Evolutionary conservation across 148 eudicot genomes (phyloP).

Genomic region (Fallopia convolvulus): DNA sequence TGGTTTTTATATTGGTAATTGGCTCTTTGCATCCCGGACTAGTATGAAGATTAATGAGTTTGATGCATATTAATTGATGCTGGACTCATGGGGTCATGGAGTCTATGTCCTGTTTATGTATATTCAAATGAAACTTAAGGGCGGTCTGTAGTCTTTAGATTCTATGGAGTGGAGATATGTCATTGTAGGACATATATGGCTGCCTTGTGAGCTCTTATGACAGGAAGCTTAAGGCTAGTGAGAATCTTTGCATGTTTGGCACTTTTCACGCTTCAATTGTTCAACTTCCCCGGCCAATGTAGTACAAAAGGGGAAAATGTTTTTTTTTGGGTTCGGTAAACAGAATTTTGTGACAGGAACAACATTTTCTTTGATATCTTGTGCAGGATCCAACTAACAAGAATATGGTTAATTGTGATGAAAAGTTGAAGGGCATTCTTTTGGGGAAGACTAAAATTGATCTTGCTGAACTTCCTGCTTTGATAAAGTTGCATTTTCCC

Average conservation of each 20-base stretch:
- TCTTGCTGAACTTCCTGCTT: constrained; percentile 73
- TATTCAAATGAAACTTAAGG: background rate
- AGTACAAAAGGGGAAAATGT: background rate
- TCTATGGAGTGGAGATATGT: background rate
- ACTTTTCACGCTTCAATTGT: background rate
- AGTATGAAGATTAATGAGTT: background rate
- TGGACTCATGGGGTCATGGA: background rate
- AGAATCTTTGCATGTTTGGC: background rate
- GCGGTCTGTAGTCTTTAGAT: background rate
- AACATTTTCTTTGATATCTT: constrained; percentile 6
- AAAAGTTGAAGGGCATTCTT: constrained; percentile 73
- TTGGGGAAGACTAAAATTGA: constrained; percentile 71
- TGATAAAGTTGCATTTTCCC: constrained; percentile 89
- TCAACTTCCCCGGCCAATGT: background rate
- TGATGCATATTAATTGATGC: background rate
- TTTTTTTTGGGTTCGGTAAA: background rate
- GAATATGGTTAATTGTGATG: constrained; percentile 77
- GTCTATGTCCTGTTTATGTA: background rate
- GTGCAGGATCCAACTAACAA: constrained; percentile 70
- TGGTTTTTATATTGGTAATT: background rate
- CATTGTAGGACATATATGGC: background rate
- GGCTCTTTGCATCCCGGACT: background rate
- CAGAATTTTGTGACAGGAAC: background rate
- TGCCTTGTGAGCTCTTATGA: background rate
- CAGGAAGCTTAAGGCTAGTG: background rate